Conservation (phyloP, 2,329 filamentous ascomycete species). For the Botryotinia globosa region DNA sequence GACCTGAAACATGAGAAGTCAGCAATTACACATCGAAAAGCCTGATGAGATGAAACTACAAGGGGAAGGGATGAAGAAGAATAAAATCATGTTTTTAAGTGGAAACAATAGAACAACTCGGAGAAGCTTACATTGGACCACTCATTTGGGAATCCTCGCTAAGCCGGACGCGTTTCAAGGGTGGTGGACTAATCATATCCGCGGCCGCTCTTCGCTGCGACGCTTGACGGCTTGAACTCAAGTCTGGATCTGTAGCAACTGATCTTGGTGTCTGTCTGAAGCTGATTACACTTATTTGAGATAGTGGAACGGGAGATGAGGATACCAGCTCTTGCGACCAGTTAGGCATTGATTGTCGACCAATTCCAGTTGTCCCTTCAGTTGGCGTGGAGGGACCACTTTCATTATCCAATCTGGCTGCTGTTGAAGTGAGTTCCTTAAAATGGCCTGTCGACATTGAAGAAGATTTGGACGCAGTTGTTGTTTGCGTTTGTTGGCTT, state of each 20-base stretch:
- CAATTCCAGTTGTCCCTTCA: background rate
- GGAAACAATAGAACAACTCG: background rate
- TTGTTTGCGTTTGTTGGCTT: conserved; percentile 14
- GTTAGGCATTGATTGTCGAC: too few species aligned
- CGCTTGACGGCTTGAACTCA: conserved; percentile 23
- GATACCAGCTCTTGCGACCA: background rate
- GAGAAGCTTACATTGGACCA: background rate
- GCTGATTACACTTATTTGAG: background rate
- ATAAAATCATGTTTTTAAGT: too few species aligned
- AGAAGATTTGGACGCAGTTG: background rate
- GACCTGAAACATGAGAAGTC: background rate
- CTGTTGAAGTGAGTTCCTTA: background rate
- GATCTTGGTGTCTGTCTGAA: background rate
- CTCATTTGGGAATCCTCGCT: conserved; percentile 4
- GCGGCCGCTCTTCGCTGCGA: conserved; percentile 28
- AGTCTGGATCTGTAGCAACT: background rate
- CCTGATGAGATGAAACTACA: background rate
- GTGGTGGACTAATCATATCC: conserved; percentile 21
- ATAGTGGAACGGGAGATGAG: background rate
- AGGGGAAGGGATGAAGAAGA: background rate
- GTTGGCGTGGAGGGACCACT: background rate
- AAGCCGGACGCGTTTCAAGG: conserved; percentile 27
- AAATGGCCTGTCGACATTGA: background rate
- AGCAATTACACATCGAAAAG: background rate
- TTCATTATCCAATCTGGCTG: background rate